Evolutionary conservation across 2,329 filamentous ascomycete genomes (phyloP), one percentile per base, ranked within the genome.

Genomic region (Fusarium penzigii): DNA sequence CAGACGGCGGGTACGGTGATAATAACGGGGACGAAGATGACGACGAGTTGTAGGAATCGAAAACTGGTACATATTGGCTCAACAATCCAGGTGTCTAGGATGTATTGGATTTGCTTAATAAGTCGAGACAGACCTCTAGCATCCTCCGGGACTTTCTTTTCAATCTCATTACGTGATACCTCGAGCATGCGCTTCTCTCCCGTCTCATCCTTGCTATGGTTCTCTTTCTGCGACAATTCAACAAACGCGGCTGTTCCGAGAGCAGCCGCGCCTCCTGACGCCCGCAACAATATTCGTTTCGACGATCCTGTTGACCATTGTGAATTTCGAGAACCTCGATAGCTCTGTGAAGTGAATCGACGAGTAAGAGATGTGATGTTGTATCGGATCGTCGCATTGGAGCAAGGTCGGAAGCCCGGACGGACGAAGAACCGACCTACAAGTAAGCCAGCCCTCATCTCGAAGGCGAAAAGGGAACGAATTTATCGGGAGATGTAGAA

Each of bases 1-100:
- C 90, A 97, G 51, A 96, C 85, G 0, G 78, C 80, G 0, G 94
- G 94, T 7, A 96, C 83, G 0, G 89, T 81, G 2, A 88, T 69
- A 48, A 99, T 85, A 40, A 99, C 92, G 0, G 94, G 94, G 17
- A 97, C 86, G 67, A 99, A 99, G 49, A 99, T 94, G 53, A 88
- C 71, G 44, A 90, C 84, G 6, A 99, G 78, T 67, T 97, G 90
- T 16, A 97, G 71, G 63, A 99, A 95, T n/a, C 94, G 83, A 43
- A 93, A 71, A 1, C 89, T 90, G 0, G 93, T 99, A 49, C 88
- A 92, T 25, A 97, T 70, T 0, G 94, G 93, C 71, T 99, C 94
- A 80, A 82, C 83, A n/a, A 93, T 72, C 65, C 86, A 90, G 1
- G 81, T 55, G 63, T 96, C 90, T 38, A 94, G 58, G 50, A 88